Conservation (phyloP, 2,329 filamentous ascomycete species). For the Pyrenophora tritici-repentis region DNA sequence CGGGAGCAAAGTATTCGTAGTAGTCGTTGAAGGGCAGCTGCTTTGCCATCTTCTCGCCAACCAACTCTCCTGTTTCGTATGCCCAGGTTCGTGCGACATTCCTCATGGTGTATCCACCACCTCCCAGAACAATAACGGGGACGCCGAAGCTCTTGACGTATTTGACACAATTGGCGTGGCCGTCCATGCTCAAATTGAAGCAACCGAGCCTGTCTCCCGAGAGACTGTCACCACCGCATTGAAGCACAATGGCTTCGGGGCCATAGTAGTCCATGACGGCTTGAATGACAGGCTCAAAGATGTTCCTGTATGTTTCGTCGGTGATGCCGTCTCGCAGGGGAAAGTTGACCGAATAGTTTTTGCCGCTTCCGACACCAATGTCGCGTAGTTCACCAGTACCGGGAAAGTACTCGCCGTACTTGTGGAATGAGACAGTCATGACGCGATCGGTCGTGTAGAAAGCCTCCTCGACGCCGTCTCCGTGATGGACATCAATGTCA, state of each 20-base stretch:
- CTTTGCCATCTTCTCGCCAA: slow-evolving; percentile 78
- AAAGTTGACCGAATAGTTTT: slow-evolving; percentile 72
- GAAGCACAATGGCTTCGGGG: slow-evolving; percentile 69
- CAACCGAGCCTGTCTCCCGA: slow-evolving; percentile 70
- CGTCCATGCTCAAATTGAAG: slow-evolving; percentile 73
- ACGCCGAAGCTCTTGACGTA: slow-evolving; percentile 71
- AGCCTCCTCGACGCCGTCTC: slow-evolving; percentile 75
- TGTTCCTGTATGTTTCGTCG: slow-evolving; percentile 68
- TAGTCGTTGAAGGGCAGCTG: slow-evolving; percentile 97
- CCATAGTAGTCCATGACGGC: slow-evolving; percentile 72
- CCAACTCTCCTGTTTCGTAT: slow-evolving; percentile 75
- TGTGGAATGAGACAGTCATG: slow-evolving; percentile 74
- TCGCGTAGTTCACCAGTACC: slow-evolving; percentile 71
- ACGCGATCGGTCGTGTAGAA: slow-evolving; percentile 74
- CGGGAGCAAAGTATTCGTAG: slow-evolving; percentile 77
- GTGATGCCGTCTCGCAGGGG: slow-evolving; percentile 72
- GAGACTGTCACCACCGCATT: slow-evolving; percentile 70
- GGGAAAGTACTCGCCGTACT: slow-evolving; percentile 74
- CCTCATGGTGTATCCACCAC: slow-evolving; percentile 72
- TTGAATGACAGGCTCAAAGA: slow-evolving; percentile 70
- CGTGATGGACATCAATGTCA: slow-evolving; percentile 91
- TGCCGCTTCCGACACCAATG: slow-evolving; percentile 69
- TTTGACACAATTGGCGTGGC: slow-evolving; percentile 71
- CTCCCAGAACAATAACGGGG: slow-evolving; percentile 68
- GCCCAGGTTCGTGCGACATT: slow-evolving; percentile 67